Base-by-base conservation (phyloP, 129 eudicot species). In the Flaveria trinervia region DNA sequence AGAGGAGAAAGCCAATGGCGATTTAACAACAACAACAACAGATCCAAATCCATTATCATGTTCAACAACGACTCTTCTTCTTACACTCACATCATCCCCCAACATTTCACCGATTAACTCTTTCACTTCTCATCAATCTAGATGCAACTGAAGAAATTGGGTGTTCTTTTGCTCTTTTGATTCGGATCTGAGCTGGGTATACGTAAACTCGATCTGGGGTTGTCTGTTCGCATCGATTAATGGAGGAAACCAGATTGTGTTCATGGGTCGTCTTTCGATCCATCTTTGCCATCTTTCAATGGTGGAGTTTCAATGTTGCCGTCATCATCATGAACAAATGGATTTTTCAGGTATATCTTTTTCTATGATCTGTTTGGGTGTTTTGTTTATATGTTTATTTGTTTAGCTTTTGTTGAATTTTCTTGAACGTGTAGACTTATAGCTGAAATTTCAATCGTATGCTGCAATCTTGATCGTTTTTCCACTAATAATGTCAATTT, bases 261-360 rank as follows among this genome's bases (percentile, higher is more conserved):
- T 87, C 91, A 28, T 93, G 98, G 98, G 79, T 73, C 59, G 97
- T 91, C 61, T 79, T 91, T 83, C 82, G 98, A 85, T 89, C 97
- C 69, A 45, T 91, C 22, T 76, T 94, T 17, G 96, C 99, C 22
- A 91, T 94, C 45, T 59, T 91, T 66, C 99, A 94, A 67, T 94
- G 99, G 99, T 94, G 99, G 99, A 88, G 77, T 77, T 94, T 94
- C 84, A 94, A 94, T 80, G 99, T 94, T 52, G 91, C 99, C 16
- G 99, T 91, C 73, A 91, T 94, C 77, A 94, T 94, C 86, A 94
- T 91, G 97, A 94, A 94, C 85, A 94, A 94, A 69, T 94, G 99
- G 99, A 94, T 94, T 90, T 94, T 94, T 91, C 99, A 94, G 99
- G 98, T 81, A 43, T 41, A 9, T 59, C 65, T 22, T 11, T 33